Evolutionary conservation across 441 rosid genomes (phyloP).

Genomic region (Pelargonium cotyledonis): DNA sequence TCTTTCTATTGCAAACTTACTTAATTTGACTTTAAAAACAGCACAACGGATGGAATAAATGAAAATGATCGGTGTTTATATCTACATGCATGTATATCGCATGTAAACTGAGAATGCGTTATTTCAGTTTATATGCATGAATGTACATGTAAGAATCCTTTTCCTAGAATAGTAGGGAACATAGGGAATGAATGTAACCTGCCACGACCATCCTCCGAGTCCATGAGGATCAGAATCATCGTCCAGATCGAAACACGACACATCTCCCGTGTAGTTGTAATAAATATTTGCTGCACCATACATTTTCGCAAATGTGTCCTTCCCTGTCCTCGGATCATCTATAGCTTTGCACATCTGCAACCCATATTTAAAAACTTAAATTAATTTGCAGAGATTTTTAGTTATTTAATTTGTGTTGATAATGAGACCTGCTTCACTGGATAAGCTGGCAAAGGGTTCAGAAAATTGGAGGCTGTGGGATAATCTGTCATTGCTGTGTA

Average conservation of each 20-base stretch:
- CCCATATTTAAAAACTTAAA: too few relatives aligned
- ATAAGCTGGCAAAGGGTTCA: conserved; percentile 48
- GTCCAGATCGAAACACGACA: conserved; percentile 39
- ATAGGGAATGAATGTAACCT: conserved; percentile 25
- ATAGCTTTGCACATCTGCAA: conserved; percentile 59
- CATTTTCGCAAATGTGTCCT: conserved; percentile 41
- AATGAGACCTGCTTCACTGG: conserved; percentile 43
- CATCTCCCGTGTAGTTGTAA: conserved; percentile 40
- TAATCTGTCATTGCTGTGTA: conserved; percentile 69
- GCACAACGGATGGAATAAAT: too few relatives aligned
- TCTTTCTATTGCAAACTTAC: too few relatives aligned
- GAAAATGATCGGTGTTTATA: too few relatives aligned
- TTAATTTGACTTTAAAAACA: too few relatives aligned
- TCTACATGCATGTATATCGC: too few relatives aligned
- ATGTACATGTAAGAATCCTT: too few relatives aligned
- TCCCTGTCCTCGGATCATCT: conserved; percentile 41
- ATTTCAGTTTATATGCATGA: too few relatives aligned
- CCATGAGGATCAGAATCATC: conserved; percentile 44
- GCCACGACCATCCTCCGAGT: conserved; percentile 51
- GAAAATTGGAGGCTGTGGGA: conserved; percentile 50
- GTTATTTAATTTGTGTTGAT: neutral
- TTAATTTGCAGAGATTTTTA: neutral
- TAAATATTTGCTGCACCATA: conserved; percentile 44
- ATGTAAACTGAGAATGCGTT: too few relatives aligned
- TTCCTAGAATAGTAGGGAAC: too few relatives aligned